Conservation (phyloP, 306 rosid species). For the Ormosia emarginata region DNA sequence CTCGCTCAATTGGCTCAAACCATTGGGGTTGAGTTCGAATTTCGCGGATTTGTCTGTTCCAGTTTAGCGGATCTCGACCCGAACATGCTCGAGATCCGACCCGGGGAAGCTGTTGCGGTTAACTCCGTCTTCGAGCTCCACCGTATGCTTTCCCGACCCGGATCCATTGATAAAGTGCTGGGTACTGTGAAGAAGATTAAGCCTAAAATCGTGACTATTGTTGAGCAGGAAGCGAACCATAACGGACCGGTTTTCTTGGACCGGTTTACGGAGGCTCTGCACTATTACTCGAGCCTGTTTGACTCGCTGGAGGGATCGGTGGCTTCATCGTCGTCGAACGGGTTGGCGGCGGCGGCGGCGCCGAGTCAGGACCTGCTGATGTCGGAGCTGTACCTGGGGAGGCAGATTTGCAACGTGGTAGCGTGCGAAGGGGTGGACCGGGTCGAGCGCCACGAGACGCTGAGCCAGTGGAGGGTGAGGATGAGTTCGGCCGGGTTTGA, state of each 20-base stretch:
- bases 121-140: conserved; percentile 83
- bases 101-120: conserved; percentile 58
- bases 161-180: conserved; percentile 54
- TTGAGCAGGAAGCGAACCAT: conserved; percentile 79
- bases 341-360: conserved; percentile 11
- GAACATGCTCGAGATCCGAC: conserved; percentile 51
- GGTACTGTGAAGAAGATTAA: conserved; percentile 46
- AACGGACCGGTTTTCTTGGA: conserved; percentile 64
- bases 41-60: conserved; percentile 60
- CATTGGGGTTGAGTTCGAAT: conserved; percentile 64
- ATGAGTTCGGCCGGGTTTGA: conserved; percentile 64
- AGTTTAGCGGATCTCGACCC: conserved; percentile 78
- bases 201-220: conserved; percentile 65
- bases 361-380: conserved; percentile 51
- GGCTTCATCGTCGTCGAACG: not conserved
- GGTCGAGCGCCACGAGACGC: conserved; percentile 76
- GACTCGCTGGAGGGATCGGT: conserved; percentile 72
- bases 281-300: conserved; percentile 72
- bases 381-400: conserved; percentile 73
- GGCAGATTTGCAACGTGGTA: conserved; percentile 81
- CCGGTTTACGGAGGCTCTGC: conserved; percentile 80
- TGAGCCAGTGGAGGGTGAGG: conserved; percentile 66
- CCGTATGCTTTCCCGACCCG: conserved; percentile 52
- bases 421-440: conserved; percentile 72
- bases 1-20: conserved; percentile 63